Evolutionary conservation across 305 asterid species (phyloP).

Genomic region (Fraxinus nigra): DNA sequence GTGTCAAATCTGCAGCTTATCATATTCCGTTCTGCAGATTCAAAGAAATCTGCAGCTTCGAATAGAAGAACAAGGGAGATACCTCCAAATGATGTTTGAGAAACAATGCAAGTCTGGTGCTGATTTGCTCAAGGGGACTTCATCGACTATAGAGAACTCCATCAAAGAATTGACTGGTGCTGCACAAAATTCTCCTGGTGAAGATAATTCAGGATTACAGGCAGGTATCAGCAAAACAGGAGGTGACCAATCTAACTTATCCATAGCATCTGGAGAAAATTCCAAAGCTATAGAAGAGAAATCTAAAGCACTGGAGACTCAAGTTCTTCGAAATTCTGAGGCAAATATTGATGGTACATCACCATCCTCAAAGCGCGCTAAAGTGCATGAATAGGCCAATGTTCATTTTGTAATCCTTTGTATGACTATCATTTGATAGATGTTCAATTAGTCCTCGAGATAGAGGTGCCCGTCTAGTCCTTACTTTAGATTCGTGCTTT

Average conservation of each 20-base stretch:
- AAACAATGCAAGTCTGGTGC: conserved; percentile 65
- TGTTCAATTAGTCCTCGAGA: conserved; percentile 6
- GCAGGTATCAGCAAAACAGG: conserved; percentile 27
- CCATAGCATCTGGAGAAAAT: conserved; percentile 27
- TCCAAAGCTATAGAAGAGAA: conserved; percentile 33
- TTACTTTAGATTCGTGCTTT: conserved; percentile 4
- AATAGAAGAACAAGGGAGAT: conserved; percentile 85
- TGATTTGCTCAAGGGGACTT: conserved; percentile 43
- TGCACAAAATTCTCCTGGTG: conserved; percentile 33
- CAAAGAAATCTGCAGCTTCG: conserved; percentile 87
- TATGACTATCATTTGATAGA: not conserved
- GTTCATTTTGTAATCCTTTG: not conserved
- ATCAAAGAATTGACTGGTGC: conserved; percentile 32
- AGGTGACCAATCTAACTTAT: conserved; percentile 14
- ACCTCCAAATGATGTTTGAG: conserved; percentile 87
- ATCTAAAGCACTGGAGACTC: conserved; percentile 28
- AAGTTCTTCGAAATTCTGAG: conserved; percentile 33
- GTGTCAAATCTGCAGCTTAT: not conserved
- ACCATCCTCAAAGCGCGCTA: conserved; percentile 64
- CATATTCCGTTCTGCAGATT: conserved; percentile 45
- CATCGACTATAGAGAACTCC: conserved; percentile 48
- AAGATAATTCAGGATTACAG: conserved; percentile 28
- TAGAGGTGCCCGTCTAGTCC: conserved; percentile 2
- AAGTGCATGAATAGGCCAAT: conserved; percentile 37
- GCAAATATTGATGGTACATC: conserved; percentile 24